Conservation (phyloP, 2,329 filamentous ascomycete genomes). For the Aureobasidium sp. region DNA sequence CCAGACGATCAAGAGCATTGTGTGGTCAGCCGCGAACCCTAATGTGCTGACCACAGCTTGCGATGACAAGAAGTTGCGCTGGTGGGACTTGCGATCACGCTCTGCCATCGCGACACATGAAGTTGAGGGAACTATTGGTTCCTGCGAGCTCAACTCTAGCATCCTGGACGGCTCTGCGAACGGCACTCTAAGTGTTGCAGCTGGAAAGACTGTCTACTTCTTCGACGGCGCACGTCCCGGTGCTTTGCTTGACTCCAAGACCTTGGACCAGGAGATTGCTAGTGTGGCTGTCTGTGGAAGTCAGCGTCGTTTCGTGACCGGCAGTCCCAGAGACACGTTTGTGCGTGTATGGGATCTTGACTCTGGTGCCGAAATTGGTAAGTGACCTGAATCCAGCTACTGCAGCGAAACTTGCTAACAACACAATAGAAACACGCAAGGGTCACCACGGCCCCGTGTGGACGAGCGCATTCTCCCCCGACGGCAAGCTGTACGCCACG, state of each 20-base stretch:
- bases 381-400: slow-evolving; percentile 23
- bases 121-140: slow-evolving; percentile 80
- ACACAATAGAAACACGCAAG: slow-evolving; percentile 70
- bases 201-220: slow-evolving; percentile 91
- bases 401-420: background rate
- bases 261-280: slow-evolving; percentile 77
- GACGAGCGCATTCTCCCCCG: slow-evolving; percentile 90
- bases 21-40: slow-evolving; percentile 76
- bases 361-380: slow-evolving; percentile 68
- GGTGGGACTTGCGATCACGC: slow-evolving; percentile 82
- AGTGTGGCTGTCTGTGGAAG: slow-evolving; percentile 83
- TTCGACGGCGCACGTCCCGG: slow-evolving; percentile 71
- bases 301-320: slow-evolving; percentile 77
- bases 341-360: slow-evolving; percentile 92
- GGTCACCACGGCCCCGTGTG: slow-evolving; percentile 96
- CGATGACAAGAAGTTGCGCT: slow-evolving; percentile 83
- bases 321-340: slow-evolving; percentile 89
- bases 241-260: slow-evolving; percentile 66
- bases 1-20: slow-evolving; percentile 89
- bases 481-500: slow-evolving; percentile 92
- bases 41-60: slow-evolving; percentile 87
- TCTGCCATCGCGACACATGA: slow-evolving; percentile 67
- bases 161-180: slow-evolving; percentile 54
- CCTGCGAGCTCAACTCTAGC: slow-evolving; percentile 73
- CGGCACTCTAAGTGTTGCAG: slow-evolving; percentile 77